Evolutionary conservation across 371 early-diverging fungal species (phyloP).

Genomic region (Parasitella parasitica): DNA sequence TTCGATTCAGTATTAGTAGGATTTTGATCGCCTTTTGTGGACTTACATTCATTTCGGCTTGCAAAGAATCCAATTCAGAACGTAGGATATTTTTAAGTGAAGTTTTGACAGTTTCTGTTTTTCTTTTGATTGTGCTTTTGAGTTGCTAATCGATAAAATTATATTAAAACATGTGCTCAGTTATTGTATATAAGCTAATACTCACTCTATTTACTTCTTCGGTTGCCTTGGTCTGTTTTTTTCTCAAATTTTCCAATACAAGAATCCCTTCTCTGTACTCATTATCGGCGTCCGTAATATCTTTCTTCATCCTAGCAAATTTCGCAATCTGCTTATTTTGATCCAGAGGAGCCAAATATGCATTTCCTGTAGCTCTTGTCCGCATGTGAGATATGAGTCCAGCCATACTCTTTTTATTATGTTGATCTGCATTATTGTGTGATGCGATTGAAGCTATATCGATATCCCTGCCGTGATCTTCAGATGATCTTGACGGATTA

Average conservation of each 20-base stretch:
- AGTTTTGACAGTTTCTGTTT: constrained; percentile 14
- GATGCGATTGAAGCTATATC: constrained; percentile 15
- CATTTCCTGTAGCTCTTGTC: constrained; percentile 23
- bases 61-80: constrained; percentile 16
- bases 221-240: constrained; percentile 40
- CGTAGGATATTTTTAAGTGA: constrained; percentile 10
- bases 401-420: constrained; percentile 35
- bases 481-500: background rate
- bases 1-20: no score
- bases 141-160: constrained; percentile 10
- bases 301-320: constrained; percentile 52
- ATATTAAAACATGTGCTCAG: background rate
- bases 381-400: constrained; percentile 46
- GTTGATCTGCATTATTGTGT: constrained; percentile 1
- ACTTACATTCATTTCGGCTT: constrained; percentile 18
- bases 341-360: constrained; percentile 22
- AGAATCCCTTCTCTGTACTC: constrained; percentile 59
- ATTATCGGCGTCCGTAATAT: constrained; percentile 57
- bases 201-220: constrained; percentile 43
- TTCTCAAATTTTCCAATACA: constrained; percentile 44
- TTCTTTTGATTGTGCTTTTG: constrained; percentile 18
- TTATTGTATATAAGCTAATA: background rate
- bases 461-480: constrained; percentile 6
- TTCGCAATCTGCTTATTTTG: constrained; percentile 43
- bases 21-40: background rate